Base-by-base conservation (phyloP, 2,329 filamentous ascomycete species). In the Diaporthe destruens region DNA sequence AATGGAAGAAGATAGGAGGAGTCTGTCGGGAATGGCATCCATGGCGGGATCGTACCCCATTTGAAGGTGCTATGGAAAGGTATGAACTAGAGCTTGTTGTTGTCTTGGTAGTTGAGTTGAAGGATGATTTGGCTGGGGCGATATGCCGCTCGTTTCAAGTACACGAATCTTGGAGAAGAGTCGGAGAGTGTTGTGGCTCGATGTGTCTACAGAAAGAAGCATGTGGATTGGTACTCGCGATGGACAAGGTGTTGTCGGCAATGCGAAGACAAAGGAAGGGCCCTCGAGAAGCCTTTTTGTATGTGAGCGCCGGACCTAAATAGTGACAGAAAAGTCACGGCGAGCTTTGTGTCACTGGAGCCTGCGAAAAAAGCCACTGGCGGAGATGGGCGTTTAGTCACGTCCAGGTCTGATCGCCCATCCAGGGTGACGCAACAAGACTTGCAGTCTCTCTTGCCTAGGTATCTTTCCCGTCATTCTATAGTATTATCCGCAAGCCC, bases 101-200 rank as follows among this genome's bases (percentile, higher is more conserved):
- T 36, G 53, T 7, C 6, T 29, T 29, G 29, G 29, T 29, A 5
- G 29, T 29, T 29, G 29, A 29, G 29, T 23, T 25, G 47, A 51
- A n/a, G 9, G 4, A 3, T 51, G 47, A 4, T 23, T 3, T 25
- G 1, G 47, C 5, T 9, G 0, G 0, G n/a, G 11, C 6, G 20
- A 56, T 42, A 7, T 7, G 12, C 55, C 16, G 14, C 12, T 6
- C 3, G 12, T 14, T 12, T n/a, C 8, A 32, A 25, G 55, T 16
- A 34, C 14, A 12, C 16, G 1, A 42, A 16, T 2, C 4, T 32
- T 32, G 39, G 25, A 14, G 4, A 25, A 39, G 36, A 18, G 18
- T 59, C 42, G 42, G 16, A n/a, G 5, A 47, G 25, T 0, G 12
- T 49, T 1, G 16, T 16, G 18, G 18, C 3, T 18, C 14, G 11